Evolutionary conservation across 805 yeast genomes (phyloP).

Genomic region (Sugiyamaella smithiae): DNA sequence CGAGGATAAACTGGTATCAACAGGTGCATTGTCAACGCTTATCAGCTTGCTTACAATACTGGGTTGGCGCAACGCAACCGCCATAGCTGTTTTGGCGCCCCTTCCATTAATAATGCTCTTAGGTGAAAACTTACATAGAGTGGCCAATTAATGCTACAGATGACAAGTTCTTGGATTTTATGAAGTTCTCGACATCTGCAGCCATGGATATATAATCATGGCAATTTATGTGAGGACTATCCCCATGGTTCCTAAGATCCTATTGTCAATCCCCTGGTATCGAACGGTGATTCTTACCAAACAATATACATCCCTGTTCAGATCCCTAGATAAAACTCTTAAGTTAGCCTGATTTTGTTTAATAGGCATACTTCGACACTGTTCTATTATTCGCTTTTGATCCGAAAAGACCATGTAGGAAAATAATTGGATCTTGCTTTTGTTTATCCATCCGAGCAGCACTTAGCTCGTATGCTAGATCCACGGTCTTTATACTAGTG

Average conservation of each 20-base stretch:
- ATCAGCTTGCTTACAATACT: slow-evolving; percentile 59
- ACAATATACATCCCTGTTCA: slow-evolving; percentile 35
- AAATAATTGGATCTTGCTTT: slow-evolving; percentile 55
- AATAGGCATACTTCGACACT: slow-evolving; percentile 60
- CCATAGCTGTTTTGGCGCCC: slow-evolving; percentile 97
- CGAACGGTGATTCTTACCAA: slow-evolving; percentile 22
- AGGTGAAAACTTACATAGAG: slow-evolving; percentile 34
- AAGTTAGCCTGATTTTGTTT: slow-evolving; percentile 25
- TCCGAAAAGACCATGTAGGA: slow-evolving; percentile 90
- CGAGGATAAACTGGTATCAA: slow-evolving; percentile 54
- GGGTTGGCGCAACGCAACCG: slow-evolving; percentile 66
- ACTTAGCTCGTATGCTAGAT: slow-evolving; percentile 28
- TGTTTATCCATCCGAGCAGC: slow-evolving; percentile 18
- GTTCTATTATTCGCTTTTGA: slow-evolving; percentile 74
- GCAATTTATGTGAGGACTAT: slow-evolving; percentile 70
- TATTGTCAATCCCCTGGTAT: too few species aligned
- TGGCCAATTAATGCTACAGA: slow-evolving; percentile 40
- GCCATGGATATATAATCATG: slow-evolving; percentile 82
- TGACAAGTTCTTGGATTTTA: slow-evolving; percentile 42
- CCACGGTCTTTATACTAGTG: neutral
- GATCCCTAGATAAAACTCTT: slow-evolving; percentile 35
- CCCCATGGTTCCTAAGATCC: slow-evolving; percentile 89
- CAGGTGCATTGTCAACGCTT: slow-evolving; percentile 89
- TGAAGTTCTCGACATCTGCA: slow-evolving; percentile 77
- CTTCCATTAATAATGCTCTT: slow-evolving; percentile 33